Evolutionary conservation across 1,284 basidiomycete species (phyloP), one percentile per base, ranked within the genome.

Genomic region (Cystobasidium sp.): DNA sequence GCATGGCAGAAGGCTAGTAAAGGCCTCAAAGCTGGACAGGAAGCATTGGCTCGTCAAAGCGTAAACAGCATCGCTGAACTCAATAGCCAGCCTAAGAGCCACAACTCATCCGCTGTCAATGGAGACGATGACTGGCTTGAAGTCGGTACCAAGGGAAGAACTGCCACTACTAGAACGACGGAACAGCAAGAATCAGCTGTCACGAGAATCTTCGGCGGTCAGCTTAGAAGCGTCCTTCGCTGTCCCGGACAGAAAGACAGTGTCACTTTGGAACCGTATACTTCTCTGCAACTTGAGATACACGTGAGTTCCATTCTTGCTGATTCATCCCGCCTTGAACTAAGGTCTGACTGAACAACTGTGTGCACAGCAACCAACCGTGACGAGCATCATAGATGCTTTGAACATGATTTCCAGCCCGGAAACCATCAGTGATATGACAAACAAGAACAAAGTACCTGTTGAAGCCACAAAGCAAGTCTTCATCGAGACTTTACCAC

Each of bases 121-220:
- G 55, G 75, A 6, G 81, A 77, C 1, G 80, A 53, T 5, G 82
- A 81, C 37, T 98, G 96, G 96, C 83, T 93, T 56, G 95, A 98
- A 83, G 94, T 99, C 0, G 94, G 94, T 41, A 93, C 90, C 82
- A 90, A 90, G 82, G 97, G 97, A 80, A 88, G 89, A 80, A 88
- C 87, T 20, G 89, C 92, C n/a, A 85, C 92, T 62, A 94, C 94
- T 1, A 86, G 94, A 61, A 90, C 88, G 41, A 89, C 90, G 63
- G 92, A 91, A 81, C 87, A 88, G 1, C 86, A 87, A 5, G 92
- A 96, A 77, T 93, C 93, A 3, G 91, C 94, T 0, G 91, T 99
- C 74, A 93, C 93, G 0, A 86, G 90, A 47, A 91, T 98, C 77
- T 99, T 98, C 81, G 94, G 94, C 43, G 94, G 95, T 49, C 94